Percentiles rank a stretch among this genome's conserved stretches.
These are phyloP conservation scores for Citrus trifoliata DNA, from an alignment of 345 rosid species.

Conservation along the genomic window DNA sequence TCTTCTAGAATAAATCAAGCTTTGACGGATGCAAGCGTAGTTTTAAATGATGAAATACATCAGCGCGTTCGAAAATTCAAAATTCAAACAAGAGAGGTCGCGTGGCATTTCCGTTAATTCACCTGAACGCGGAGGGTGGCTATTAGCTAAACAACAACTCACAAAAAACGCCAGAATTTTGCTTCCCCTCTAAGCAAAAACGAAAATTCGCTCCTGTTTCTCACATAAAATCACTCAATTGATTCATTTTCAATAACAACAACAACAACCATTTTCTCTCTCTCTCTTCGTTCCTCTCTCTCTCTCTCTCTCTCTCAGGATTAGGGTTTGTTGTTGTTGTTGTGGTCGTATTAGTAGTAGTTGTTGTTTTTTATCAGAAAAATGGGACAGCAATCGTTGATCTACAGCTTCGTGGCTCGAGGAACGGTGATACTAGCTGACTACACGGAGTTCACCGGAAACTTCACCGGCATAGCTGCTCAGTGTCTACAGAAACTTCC, in stretches of 20 bases:
- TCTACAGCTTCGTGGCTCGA: conserved; percentile 61
- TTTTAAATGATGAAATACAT: not conserved
- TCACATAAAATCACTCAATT: not conserved
- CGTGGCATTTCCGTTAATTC: conserved; percentile 39
- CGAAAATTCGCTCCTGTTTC: not conserved
- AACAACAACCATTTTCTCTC: not conserved
- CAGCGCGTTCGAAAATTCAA: conserved; percentile 5
- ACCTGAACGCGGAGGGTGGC: conserved; percentile 20
- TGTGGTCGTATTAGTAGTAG: not conserved
- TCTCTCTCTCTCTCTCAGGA: not conserved
- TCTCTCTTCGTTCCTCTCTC: not conserved
- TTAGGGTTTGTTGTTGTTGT: conserved; percentile 5
- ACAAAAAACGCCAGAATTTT: not conserved
- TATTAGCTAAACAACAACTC: not conserved
- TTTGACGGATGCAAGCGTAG: not conserved
- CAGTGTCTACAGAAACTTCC: conserved; percentile 71
- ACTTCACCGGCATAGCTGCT: conserved; percentile 57
- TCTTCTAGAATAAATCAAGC: not conserved
- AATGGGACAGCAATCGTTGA: conserved; percentile 60
- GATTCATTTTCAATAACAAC: not conserved
- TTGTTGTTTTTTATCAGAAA: conserved; percentile 8
- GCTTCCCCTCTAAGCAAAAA: conserved; percentile 29
- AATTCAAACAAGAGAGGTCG: not conserved
- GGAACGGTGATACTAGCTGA: conserved; percentile 52
- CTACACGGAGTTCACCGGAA: conserved; percentile 55